phyloP scores from a whole-genome alignment of 495 filamentous ascomycete species.

The Penicillium macrosclerotiorum region DNA sequence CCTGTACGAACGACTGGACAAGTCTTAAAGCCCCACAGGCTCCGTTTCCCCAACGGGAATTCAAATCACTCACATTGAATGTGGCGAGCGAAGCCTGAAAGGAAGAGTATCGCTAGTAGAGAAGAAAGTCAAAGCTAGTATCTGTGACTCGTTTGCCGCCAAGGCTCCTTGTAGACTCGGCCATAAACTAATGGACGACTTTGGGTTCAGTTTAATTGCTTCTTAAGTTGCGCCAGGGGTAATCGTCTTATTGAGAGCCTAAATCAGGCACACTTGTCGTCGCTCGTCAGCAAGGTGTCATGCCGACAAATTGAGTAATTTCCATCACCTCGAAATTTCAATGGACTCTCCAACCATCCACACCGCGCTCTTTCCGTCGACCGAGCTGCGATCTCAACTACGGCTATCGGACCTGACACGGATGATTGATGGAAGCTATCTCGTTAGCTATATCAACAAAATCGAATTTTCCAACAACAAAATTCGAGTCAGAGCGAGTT shows the following conservation, averaged over 20 bases:
- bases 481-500: constrained; percentile 2
- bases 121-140: neutral
- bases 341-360: constrained; percentile 7
- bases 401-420: constrained; percentile 11
- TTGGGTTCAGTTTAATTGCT: no score
- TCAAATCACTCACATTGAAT: neutral
- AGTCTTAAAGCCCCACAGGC: no score
- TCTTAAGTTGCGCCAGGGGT: no score
- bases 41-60: neutral
- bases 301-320: no score
- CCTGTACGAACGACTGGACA: no score
- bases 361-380: constrained; percentile 9
- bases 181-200: no score
- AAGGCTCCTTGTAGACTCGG: neutral
- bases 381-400: constrained; percentile 9
- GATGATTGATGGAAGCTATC: constrained; percentile 14
- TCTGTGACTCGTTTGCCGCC: constrained; percentile 1
- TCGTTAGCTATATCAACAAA: constrained; percentile 10
- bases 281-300: no score
- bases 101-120: constrained; percentile 59
- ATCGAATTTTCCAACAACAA: constrained; percentile 7
- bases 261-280: neutral
- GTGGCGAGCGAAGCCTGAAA: no score
- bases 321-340: no score
- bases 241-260: neutral